phyloP scores from a whole-genome alignment of 495 filamentous ascomycete species.

The Aspergillus diversus region DNA sequence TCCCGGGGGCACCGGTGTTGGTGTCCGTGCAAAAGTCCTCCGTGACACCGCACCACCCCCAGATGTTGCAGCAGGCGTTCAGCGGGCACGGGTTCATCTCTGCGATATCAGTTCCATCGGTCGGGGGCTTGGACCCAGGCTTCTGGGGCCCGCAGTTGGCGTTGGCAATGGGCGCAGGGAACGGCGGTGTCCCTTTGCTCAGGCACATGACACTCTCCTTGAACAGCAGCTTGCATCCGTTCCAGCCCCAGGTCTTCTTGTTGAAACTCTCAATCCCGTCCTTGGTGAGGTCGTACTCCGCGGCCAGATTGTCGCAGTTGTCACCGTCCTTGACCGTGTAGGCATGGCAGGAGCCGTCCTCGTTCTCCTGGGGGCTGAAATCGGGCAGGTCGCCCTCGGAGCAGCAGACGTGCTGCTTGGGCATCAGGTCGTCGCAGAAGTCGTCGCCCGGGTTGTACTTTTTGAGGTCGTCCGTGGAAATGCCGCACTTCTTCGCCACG shows the following conservation, averaged over 20 bases:
- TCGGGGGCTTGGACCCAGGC: conserved; percentile 34
- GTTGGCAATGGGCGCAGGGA: conserved; percentile 42
- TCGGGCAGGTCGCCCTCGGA: conserved; percentile 45
- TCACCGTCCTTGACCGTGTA: conserved; percentile 41
- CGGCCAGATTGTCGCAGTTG: conserved; percentile 20
- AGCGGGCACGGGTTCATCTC: conserved; percentile 35
- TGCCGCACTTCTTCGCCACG: conserved; percentile 9
- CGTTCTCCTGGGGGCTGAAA: conserved; percentile 40
- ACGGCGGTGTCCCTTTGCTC: conserved; percentile 47
- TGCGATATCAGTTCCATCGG: conserved; percentile 25
- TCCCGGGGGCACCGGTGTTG: conserved; percentile 40
- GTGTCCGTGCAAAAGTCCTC: conserved; percentile 48
- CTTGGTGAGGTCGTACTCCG: not conserved
- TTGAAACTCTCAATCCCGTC: conserved; percentile 43
- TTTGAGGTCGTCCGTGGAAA: conserved; percentile 32
- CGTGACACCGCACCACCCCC: conserved; percentile 48
- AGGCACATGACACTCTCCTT: conserved; percentile 45
- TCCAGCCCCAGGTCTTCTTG: conserved; percentile 38
- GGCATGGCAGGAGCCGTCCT: conserved; percentile 44
- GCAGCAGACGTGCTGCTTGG: conserved; percentile 51
- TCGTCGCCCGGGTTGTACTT: conserved; percentile 40
- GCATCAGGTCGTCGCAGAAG: conserved; percentile 40
- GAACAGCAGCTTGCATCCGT: conserved; percentile 20
- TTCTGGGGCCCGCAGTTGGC: conserved; percentile 51
- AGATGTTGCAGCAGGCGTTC: conserved; percentile 36